Conservation (phyloP, 257 asterid genomes). For the Nicotiana sylvestris region DNA sequence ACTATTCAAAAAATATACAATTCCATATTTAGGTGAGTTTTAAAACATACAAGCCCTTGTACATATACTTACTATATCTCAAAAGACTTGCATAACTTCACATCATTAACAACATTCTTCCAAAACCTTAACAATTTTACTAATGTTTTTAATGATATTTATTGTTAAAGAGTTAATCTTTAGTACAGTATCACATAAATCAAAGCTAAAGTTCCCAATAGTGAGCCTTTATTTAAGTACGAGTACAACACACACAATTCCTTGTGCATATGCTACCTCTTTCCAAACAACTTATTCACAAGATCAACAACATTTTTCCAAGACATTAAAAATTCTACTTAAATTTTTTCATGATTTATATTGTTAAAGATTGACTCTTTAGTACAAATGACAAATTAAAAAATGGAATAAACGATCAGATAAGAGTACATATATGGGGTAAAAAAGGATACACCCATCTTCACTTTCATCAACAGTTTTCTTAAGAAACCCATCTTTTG, state of each 20-base stretch:
- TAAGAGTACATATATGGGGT: not conserved
- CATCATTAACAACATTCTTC: not conserved
- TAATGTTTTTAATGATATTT: not conserved
- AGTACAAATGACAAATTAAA: not conserved
- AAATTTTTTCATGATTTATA: not conserved
- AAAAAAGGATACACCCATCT: slow-evolving; percentile 82
- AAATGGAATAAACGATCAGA: not conserved
- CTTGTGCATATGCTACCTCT: not conserved
- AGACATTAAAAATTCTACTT: not conserved
- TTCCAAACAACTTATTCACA: not conserved
- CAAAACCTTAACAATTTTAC: not conserved
- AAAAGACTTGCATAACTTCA: not conserved
- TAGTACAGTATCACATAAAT: not conserved
- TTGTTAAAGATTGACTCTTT: not conserved
- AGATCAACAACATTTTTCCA: not conserved
- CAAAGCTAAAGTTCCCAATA: not conserved
- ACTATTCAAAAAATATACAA: not conserved
- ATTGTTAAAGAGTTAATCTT: not conserved
- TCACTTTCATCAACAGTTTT: slow-evolving; percentile 67
- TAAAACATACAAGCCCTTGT: not conserved
- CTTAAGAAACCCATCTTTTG: slow-evolving; percentile 70
- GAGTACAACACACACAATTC: not conserved
- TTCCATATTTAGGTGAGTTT: not conserved
- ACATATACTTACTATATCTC: too few relatives aligned
- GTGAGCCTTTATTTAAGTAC: not conserved